Base-by-base conservation (phyloP, 768 basidiomycete genomes). In the Hemileccinum impolitum region DNA sequence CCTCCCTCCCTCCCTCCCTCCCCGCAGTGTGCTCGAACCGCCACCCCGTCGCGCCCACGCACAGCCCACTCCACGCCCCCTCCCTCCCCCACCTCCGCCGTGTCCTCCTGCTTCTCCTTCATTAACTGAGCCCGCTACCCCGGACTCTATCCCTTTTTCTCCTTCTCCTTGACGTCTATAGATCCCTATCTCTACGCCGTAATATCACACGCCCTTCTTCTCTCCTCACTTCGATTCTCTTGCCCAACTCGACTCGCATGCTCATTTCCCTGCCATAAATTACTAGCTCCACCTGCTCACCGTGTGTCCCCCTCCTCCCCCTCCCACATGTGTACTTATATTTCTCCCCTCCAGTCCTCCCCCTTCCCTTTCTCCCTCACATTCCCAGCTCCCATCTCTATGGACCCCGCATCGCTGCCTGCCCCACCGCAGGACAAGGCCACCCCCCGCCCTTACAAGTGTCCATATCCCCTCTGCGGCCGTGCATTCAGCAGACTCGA, bases 401-500 rank as follows among this genome's bases (percentile, higher is more conserved):
- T 67, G 66, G 67, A 67, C 12, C 26, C 52, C 26, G 19, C 48
- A 6, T 51, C 44, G 6, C 42, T 43, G 10, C 37, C 54, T 0
- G 6, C 23, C 23, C 23, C 23, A 6, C 23, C 3, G 23, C 61
- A 67, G 36, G 75, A 77, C 28, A 77, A 77, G 62, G 56, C 67
- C 23, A 68, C 70, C 35, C 68, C 84, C 0, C 70, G 94, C 50
- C 95, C 95, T 0, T 99, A 97, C 83, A 98, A 97, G 66, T 99
- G 95, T 66, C 95, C 95, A 3, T 90, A 89, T 67, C 78, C 77
- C 4, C 78, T 90, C 26, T 99, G 95, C 64, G 91, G 90, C 23
- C 78, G 93, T n/a, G 93, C 95, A 0, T 99, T 99, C 70, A 94
- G 90, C 62, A 77, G 95, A 48, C 81, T 98, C 19, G 95, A 99